These are phyloP conservation scores for Gaultheria prostrata DNA, from an alignment of 148 eudicot genomes.

Conservation along the genomic window DNA sequence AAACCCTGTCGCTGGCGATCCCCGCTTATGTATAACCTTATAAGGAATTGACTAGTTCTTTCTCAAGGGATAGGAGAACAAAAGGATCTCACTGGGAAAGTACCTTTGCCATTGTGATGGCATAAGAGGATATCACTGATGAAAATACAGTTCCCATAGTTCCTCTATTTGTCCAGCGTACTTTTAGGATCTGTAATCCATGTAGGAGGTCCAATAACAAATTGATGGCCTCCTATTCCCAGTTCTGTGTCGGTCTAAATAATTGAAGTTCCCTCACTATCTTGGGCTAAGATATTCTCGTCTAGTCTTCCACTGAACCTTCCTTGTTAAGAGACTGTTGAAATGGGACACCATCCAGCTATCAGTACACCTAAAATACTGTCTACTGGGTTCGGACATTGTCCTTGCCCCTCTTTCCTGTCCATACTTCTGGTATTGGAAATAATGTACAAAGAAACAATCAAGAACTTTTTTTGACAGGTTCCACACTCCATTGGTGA, in stretches of 20 bases:
- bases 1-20: neutral
- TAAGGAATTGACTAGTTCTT: neutral
- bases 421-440: neutral
- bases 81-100: neutral
- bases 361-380: neutral
- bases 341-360: neutral
- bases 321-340: neutral
- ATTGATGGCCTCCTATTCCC: neutral
- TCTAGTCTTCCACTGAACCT: neutral
- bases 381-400: neutral
- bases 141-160: neutral
- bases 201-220: neutral
- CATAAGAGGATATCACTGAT: neutral
- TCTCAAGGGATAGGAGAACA: neutral
- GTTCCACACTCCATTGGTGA: slow-evolving; percentile 98
- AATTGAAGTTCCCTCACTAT: neutral
- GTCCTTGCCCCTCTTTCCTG: neutral
- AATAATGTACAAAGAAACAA: neutral
- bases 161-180: neutral
- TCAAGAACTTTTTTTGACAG: slow-evolving; percentile 28
- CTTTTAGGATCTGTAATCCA: neutral
- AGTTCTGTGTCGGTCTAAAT: neutral
- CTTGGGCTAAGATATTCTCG: neutral
- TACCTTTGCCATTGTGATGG: neutral
- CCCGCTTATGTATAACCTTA: neutral